Percentiles rank a stretch among this genome's conserved stretches.
Evolutionary conservation across 148 eudicot species (phyloP).

Genomic region (Vaccinium corymbosum): DNA sequence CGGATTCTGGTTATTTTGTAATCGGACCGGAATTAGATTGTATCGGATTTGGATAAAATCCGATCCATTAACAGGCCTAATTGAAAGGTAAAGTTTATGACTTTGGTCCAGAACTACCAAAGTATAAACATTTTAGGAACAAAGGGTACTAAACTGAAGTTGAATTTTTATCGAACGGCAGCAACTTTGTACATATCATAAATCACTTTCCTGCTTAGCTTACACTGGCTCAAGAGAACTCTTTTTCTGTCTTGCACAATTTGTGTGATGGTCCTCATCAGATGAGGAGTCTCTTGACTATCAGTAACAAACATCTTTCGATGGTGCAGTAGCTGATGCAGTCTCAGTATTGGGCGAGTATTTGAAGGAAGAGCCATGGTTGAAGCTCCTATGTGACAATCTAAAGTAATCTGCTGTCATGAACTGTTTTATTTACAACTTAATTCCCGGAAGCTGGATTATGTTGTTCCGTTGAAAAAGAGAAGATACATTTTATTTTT

Average conservation of each 20-base stretch:
- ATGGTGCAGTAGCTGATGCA: constrained; percentile 62
- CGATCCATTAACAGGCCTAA: too few species aligned
- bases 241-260: not conserved
- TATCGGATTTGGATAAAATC: too few species aligned
- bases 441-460: not conserved
- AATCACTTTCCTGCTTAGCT: not conserved
- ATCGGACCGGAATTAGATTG: too few species aligned
- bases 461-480: not conserved
- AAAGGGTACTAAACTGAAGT: not conserved
- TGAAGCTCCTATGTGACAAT: constrained; percentile 69
- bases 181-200: not conserved
- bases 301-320: not conserved
- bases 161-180: not conserved
- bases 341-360: constrained; percentile 79
- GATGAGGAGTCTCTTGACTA: not conserved
- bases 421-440: not conserved
- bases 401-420: constrained; percentile 48
- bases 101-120: not conserved
- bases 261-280: not conserved
- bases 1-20: too few species aligned
- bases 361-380: constrained; percentile 89
- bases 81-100: not conserved
- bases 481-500: not conserved
- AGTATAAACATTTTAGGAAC: not conserved
- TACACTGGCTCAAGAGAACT: not conserved